A percentile compares a stretch with the other conserved stretches of the same genome.
These are phyloP conservation scores for Avena sativa DNA, from an alignment of 176 grass and related monocot species.

Conservation along the genomic window DNA sequence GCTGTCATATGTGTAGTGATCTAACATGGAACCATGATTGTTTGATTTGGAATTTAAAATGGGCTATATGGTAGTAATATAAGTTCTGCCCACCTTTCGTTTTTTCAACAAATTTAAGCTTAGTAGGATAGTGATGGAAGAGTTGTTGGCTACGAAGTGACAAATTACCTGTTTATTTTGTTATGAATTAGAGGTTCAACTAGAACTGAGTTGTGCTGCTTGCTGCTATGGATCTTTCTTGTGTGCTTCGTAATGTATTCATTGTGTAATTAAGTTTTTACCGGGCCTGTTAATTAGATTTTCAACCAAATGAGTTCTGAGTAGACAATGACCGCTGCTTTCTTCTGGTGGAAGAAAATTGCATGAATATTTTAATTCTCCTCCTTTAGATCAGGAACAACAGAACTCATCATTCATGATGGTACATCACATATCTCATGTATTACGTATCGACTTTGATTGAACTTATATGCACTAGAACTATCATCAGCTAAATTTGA, in stretches of 20 bases:
- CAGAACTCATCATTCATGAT: neutral
- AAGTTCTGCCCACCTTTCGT: neutral
- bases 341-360: neutral
- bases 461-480: neutral
- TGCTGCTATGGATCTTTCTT: neutral
- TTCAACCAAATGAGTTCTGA: neutral
- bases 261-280: neutral
- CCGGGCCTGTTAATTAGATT: neutral
- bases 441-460: neutral
- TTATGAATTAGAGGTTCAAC: neutral
- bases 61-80: neutral
- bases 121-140: neutral
- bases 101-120: neutral
- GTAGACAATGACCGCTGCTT: neutral
- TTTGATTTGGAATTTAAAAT: neutral
- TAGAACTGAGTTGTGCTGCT: neutral
- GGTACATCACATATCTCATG: neutral
- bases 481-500: neutral
- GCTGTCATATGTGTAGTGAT: neutral
- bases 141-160: neutral
- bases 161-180: neutral
- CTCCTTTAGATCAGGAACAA: neutral
- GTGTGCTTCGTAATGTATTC: neutral
- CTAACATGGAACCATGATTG: conserved; percentile 8
- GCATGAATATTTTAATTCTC: neutral